phyloP scores from a whole-genome alignment of 805 yeast genomes.

The Candida sanyiensis region DNA sequence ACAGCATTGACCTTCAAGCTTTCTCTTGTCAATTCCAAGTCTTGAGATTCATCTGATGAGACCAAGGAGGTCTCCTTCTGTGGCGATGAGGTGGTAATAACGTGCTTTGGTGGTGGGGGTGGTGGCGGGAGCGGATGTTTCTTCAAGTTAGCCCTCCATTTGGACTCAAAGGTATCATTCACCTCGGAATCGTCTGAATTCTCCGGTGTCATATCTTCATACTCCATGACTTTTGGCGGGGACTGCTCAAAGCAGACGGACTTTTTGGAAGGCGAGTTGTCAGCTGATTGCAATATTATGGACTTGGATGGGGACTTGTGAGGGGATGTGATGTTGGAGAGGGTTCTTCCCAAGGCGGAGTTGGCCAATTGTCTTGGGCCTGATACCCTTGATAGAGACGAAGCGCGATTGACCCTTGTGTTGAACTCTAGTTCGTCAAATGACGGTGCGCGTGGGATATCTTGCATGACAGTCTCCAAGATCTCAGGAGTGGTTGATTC shows the following conservation, averaged over 20 bases:
- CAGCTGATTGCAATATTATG: slow-evolving; percentile 6
- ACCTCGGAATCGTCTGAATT: slow-evolving; percentile 19
- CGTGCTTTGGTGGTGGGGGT: slow-evolving; percentile 31
- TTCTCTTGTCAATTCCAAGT: slow-evolving; percentile 25
- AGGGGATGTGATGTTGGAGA: slow-evolving; percentile 16
- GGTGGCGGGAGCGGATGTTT: slow-evolving; percentile 35
- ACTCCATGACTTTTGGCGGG: slow-evolving; percentile 34
- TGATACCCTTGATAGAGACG: slow-evolving; percentile 24
- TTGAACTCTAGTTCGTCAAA: slow-evolving; percentile 31
- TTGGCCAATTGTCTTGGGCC: slow-evolving; percentile 28
- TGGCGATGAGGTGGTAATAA: slow-evolving; percentile 18
- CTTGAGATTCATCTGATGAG: slow-evolving; percentile 25
- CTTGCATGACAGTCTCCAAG: slow-evolving; percentile 17
- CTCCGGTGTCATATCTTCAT: slow-evolving; percentile 26
- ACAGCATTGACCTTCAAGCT: slow-evolving; percentile 24
- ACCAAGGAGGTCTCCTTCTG: slow-evolving; percentile 22
- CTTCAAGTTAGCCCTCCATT: slow-evolving; percentile 23
- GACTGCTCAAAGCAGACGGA: slow-evolving; percentile 34
- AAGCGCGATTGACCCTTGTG: slow-evolving; percentile 25
- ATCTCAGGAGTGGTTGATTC: slow-evolving; percentile 5
- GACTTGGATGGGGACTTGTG: slow-evolving; percentile 6
- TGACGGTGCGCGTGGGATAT: slow-evolving; percentile 25
- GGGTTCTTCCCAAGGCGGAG: slow-evolving; percentile 19
- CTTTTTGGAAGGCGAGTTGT: slow-evolving; percentile 31
- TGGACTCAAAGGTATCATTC: slow-evolving; percentile 19